Evolutionary conservation across 1,139 yeast genomes (phyloP), one percentile per base, ranked within the genome.

Genomic region (Meyerozyma athensensis): DNA sequence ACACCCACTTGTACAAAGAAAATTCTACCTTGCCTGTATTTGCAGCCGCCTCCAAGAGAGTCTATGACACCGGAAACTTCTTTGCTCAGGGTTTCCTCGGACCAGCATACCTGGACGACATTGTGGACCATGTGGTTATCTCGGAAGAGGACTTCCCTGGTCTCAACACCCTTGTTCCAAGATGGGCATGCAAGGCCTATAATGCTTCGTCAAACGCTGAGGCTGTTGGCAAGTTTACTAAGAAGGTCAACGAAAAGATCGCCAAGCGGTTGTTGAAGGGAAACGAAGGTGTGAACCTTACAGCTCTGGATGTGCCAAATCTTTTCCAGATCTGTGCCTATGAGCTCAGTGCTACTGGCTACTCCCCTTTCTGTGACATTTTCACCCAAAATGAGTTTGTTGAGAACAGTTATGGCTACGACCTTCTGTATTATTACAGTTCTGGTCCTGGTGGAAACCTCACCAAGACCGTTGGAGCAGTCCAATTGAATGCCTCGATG

Each of bases 371-470:
- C 42, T 74, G 83, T 52, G 61, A 65, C 28, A 58, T 76, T n/a
- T 71, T 79, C 58, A 69, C 75, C 37, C 59, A 63, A 36, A 72
- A 72, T 34, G 81, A 78, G 42, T 68, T 63, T 49, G 56, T 70
- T 18, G 59, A 62, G 17, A 58, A 63, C 42, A 68, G 72, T 18
- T 77, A 77, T 53, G 50, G 56, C 20, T 56, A 59, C 16, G 80
- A 76, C 41, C 58, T 79, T 34, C 45, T 52, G 30, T 68, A 64
- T 49, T 71, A 71, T 51, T 77, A 77, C 58, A 48, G 61, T 39
- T 59, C 65, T 33, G 80, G 82, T 10, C 76, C 79, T 2, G 79
- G 79, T 4, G 61, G 72, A 52, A 65, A 69, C 40, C 49, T 57
- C 39, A 61, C 75, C 4, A 54, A 53, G 13, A 56, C 66, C 10